phyloP scores from a whole-genome alignment of 495 filamentous ascomycete genomes.

The Hyaloscypha variabilis region DNA sequence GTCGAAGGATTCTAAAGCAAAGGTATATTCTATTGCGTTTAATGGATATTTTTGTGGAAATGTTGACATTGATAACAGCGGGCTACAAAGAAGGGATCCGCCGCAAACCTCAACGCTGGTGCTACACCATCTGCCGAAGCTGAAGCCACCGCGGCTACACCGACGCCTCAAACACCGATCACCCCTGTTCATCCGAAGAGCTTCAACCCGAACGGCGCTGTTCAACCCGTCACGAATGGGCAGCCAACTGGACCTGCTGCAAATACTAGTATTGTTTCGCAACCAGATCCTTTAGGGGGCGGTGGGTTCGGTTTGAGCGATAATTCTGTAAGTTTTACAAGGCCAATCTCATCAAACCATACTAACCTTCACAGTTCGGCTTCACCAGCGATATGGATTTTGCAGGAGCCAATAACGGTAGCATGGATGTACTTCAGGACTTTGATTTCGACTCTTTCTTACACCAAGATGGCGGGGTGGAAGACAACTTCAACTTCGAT shows the following conservation, averaged over 20 bases:
- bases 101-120: constrained; percentile 51
- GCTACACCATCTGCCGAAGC: constrained; percentile 78
- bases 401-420: constrained; percentile 55
- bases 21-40: constrained; percentile 63
- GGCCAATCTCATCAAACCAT: neutral
- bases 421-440: constrained; percentile 76
- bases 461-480: constrained; percentile 47
- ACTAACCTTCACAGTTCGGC: constrained; percentile 22
- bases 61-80: constrained; percentile 47
- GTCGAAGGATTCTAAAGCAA: constrained; percentile 64
- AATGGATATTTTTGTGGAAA: constrained; percentile 31
- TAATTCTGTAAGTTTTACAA: constrained; percentile 20
- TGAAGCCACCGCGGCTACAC: constrained; percentile 69
- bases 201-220: constrained; percentile 58
- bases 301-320: constrained; percentile 25
- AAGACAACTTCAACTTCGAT: constrained; percentile 47
- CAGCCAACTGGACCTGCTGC: constrained; percentile 44
- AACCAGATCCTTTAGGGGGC: constrained; percentile 43
- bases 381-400: constrained; percentile 44
- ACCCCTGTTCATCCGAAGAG: constrained; percentile 74
- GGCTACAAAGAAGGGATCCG: constrained; percentile 71
- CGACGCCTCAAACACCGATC: constrained; percentile 82
- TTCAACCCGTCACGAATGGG: constrained; percentile 47
- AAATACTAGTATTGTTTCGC: constrained; percentile 49
- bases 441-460: constrained; percentile 98